Evolutionary conservation across 352 stramenopile species (phyloP), one percentile per base, ranked within the genome.

Genomic region (Globisporangium radiosum): DNA sequence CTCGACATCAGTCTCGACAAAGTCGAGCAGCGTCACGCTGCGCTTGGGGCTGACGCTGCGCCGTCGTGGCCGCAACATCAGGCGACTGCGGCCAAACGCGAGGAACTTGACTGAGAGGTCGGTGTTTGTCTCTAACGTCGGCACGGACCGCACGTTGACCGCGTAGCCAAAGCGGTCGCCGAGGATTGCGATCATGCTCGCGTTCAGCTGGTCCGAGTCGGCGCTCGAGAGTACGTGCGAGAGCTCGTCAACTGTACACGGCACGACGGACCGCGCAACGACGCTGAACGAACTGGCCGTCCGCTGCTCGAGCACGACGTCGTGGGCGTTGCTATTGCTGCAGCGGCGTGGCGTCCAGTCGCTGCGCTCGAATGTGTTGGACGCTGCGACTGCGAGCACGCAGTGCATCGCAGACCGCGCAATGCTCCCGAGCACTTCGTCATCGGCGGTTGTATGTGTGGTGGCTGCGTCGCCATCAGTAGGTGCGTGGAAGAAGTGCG

Each of bases 41-140:
- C 38, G 48, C 47, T 69, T 66, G 40, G 17, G 54, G 44, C 15
- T 54, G 7, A 8, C 5, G 39, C 14, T 14, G 43, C 9, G 33
- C 1, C 9, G 11, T 19, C 36, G 38, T 14, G 33, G 52, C 7
- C 39, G 42, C 54, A 38, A 44, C 57, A 39, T 55, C 9, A 67
- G 42, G 0, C 57, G 58, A 8, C 60, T 49, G 5, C 52, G n/a
- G 4, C 66, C 62, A 47, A 73, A 73, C 37, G 64, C 60, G 7
- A 64, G 15, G 37, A 73, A 57, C 59, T 73, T 73, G 59, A 70
- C 42, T 15, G 66, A 70, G 36, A 73, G 54, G 19, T 70, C 51
- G 14, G 57, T 44, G 36, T 14, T 33, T 2, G 48, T 40, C n/a
- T 15, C 15, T 5, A 33, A 9, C 25, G 52, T 63, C 13, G 59